Conservation (phyloP, 2,329 filamentous ascomycete species). For the Gyromitra esculenta region DNA sequence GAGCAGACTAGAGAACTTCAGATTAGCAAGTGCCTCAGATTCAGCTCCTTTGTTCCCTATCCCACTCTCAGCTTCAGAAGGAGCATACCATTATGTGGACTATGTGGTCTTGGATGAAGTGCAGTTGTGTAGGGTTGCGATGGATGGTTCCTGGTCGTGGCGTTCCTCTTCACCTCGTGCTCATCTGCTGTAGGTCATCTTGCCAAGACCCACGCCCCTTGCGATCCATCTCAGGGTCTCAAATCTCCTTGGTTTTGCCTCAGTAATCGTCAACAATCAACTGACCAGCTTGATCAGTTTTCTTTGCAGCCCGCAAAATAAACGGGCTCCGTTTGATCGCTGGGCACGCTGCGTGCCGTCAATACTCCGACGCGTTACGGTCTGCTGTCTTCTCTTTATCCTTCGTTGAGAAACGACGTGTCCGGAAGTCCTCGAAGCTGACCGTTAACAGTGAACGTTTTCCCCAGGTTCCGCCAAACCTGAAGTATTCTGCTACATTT, state of each 20-base stretch:
- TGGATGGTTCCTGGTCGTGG: slow-evolving; percentile 41
- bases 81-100: slow-evolving; percentile 44
- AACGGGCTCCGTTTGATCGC: slow-evolving; percentile 40
- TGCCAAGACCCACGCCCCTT: slow-evolving; percentile 51
- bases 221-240: slow-evolving; percentile 51
- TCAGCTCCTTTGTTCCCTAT: background rate
- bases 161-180: slow-evolving; percentile 27
- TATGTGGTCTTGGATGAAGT: slow-evolving; percentile 36
- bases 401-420: slow-evolving; percentile 20
- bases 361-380: slow-evolving; percentile 46
- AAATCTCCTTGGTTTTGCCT: slow-evolving; percentile 49
- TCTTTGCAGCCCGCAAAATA: slow-evolving; percentile 35
- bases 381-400: slow-evolving; percentile 9
- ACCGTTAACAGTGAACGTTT: slow-evolving; percentile 41
- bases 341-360: slow-evolving; percentile 45
- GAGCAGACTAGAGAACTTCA: slow-evolving; percentile 75
- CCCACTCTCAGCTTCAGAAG: slow-evolving; percentile 2
- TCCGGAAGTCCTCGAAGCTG: slow-evolving; percentile 19
- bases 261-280: slow-evolving; percentile 50
- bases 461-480: slow-evolving; percentile 38
- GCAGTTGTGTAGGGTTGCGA: slow-evolving; percentile 40
- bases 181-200: slow-evolving; percentile 45
- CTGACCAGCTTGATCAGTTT: slow-evolving; percentile 31
- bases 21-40: slow-evolving; percentile 34
- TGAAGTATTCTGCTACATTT: slow-evolving; percentile 36